phyloP scores from a whole-genome alignment of 139 green algal genomes.

The Ostreobium quekettii region DNA sequence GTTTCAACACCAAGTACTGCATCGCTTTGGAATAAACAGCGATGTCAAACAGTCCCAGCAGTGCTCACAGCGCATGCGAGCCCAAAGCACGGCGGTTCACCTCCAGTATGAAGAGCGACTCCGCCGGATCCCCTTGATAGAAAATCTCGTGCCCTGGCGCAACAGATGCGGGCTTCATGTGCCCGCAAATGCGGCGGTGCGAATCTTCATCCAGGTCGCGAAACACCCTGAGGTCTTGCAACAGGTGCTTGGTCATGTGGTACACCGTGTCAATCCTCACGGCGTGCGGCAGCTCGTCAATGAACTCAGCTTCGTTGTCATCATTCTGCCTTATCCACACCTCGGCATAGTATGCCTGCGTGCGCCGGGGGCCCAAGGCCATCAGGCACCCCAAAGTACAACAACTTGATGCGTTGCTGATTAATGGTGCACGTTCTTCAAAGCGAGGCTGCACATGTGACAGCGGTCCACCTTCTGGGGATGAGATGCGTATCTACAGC shows the following conservation, averaged over 20 bases:
- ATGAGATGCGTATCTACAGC: neutral
- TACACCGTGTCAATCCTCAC: slow-evolving; percentile 7
- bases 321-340: neutral
- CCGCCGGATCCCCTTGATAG: slow-evolving; percentile 4
- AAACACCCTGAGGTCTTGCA: slow-evolving; percentile 5
- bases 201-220: neutral
- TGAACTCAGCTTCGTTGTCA: slow-evolving; percentile 12
- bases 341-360: slow-evolving; percentile 15
- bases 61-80: too few relatives aligned
- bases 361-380: too few relatives aligned
- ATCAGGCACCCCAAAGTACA: too few relatives aligned
- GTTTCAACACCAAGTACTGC: neutral
- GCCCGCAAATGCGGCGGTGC: neutral
- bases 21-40: too few relatives aligned
- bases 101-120: slow-evolving; percentile 18
- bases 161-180: neutral
- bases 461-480: neutral
- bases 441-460: too few relatives aligned
- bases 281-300: slow-evolving; percentile 5
- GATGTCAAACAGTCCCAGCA: too few relatives aligned
- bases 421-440: too few relatives aligned
- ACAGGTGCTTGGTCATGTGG: slow-evolving; percentile 13
- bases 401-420: too few relatives aligned
- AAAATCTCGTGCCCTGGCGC: slow-evolving; percentile 13
- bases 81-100: neutral